A percentile compares a stretch with the other conserved stretches of the same genome.
Conservation (phyloP, 805 yeast genomes). For the Saturnispora sekii region DNA sequence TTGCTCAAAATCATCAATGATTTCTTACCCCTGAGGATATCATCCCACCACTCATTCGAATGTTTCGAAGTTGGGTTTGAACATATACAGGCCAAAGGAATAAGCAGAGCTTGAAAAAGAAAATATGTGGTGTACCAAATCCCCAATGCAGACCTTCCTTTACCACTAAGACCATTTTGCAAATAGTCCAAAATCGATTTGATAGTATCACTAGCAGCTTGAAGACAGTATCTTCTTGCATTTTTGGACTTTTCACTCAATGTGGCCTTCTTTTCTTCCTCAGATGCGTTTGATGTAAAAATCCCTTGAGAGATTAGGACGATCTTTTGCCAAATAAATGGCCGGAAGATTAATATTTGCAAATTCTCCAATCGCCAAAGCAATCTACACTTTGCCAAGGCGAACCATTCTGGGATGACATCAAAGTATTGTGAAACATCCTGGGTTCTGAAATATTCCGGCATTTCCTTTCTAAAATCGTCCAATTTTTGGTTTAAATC, state of each 20-base stretch:
- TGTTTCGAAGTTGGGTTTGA: conserved; percentile 40
- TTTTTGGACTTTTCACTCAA: conserved; percentile 34
- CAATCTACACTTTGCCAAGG: conserved; percentile 41
- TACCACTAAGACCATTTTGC: conserved; percentile 9
- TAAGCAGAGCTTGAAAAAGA: conserved; percentile 51
- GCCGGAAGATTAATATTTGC: conserved; percentile 45
- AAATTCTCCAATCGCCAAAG: conserved; percentile 52
- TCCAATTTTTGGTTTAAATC: conserved; percentile 34
- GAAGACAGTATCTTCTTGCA: conserved; percentile 42
- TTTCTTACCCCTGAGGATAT: conserved; percentile 33
- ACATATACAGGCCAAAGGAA: conserved; percentile 45
- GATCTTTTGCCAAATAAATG: conserved; percentile 44
- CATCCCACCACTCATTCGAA: conserved; percentile 34
- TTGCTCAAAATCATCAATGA: conserved; percentile 30
- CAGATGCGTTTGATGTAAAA: conserved; percentile 11
- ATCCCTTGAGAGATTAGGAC: conserved; percentile 14
- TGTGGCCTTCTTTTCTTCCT: conserved; percentile 10
- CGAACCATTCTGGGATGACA: conserved; percentile 40
- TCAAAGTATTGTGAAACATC: not conserved
- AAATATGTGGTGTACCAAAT: conserved; percentile 60
- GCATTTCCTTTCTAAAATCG: conserved; percentile 33
- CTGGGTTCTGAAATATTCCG: conserved; percentile 28
- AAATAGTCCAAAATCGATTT: conserved; percentile 35
- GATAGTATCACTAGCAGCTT: conserved; percentile 44
- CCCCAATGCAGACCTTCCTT: conserved; percentile 32